These are phyloP conservation scores for Pyrenochaeta sp. DNA, from an alignment of 2,329 filamentous ascomycete genomes.

Conservation along the genomic window DNA sequence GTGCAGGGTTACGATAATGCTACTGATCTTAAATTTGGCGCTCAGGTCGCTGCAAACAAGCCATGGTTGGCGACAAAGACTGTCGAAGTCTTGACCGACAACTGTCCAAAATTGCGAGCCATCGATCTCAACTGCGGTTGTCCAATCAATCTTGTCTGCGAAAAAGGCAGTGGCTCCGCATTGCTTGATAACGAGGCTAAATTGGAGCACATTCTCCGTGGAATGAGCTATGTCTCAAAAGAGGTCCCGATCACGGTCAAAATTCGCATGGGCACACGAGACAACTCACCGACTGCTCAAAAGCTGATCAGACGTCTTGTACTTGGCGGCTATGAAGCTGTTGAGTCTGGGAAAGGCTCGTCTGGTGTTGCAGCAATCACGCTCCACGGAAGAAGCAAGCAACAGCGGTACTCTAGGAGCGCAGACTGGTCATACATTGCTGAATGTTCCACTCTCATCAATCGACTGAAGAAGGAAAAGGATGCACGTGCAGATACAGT, in stretches of 20 bases:
- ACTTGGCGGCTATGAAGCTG: slow-evolving; percentile 77
- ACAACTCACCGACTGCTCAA: slow-evolving; percentile 77
- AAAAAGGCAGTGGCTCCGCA: slow-evolving; percentile 86
- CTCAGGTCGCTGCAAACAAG: slow-evolving; percentile 90
- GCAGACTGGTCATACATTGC: slow-evolving; percentile 98
- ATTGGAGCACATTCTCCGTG: slow-evolving; percentile 90
- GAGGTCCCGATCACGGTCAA: slow-evolving; percentile 94
- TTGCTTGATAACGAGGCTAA: slow-evolving; percentile 88
- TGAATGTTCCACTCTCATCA: slow-evolving; percentile 85
- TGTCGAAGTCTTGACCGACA: slow-evolving; percentile 78
- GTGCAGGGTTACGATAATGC: slow-evolving; percentile 82
- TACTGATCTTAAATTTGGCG: slow-evolving; percentile 86
- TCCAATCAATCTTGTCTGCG: slow-evolving; percentile 92
- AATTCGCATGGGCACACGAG: slow-evolving; percentile 88
- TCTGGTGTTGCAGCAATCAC: slow-evolving; percentile 91
- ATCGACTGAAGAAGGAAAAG: slow-evolving; percentile 75
- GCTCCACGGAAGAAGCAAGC: slow-evolving; percentile 88
- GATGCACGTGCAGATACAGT: slow-evolving; percentile 76
- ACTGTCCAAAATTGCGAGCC: slow-evolving; percentile 83
- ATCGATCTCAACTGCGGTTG: slow-evolving; percentile 98
- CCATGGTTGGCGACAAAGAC: slow-evolving; percentile 90
- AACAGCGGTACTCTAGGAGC: slow-evolving; percentile 89
- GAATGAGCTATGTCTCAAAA: slow-evolving; percentile 93
- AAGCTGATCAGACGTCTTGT: slow-evolving; percentile 84
- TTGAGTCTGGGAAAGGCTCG: slow-evolving; percentile 67